Conservation (phyloP, 2,329 filamentous ascomycete genomes). For the Fusarium drepaniforme region DNA sequence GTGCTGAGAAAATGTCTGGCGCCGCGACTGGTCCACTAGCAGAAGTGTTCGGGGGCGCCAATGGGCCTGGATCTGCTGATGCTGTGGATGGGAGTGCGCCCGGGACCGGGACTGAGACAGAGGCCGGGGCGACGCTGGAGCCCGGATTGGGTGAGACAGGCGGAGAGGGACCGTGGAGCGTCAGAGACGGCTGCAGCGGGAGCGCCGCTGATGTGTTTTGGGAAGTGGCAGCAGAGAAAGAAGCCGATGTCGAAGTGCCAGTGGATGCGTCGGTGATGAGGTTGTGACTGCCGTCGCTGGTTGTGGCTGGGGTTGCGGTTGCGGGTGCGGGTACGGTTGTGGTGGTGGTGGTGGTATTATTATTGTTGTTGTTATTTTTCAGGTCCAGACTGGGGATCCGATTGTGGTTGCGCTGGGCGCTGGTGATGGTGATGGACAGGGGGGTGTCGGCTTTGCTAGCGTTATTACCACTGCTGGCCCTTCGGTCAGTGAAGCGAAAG, state of each 20-base stretch:
- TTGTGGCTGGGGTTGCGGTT: not conserved
- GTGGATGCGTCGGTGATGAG: conserved; percentile 18
- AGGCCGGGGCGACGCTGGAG: conserved; percentile 31
- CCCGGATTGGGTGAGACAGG: conserved; percentile 45
- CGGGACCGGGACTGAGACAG: conserved; percentile 36
- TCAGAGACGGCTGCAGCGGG: conserved; percentile 37
- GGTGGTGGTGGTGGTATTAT: conserved; percentile 1
- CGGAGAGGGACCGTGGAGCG: conserved; percentile 35
- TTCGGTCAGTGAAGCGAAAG: conserved; percentile 65
- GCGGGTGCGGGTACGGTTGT: no score
- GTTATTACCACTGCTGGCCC: conserved; percentile 44
- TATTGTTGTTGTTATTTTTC: conserved; percentile 29
- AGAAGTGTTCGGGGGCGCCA: conserved; percentile 19
- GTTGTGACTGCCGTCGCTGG: conserved; percentile 13
- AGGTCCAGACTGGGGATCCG: conserved; percentile 33
- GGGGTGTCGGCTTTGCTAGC: conserved; percentile 31
- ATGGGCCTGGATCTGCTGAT: conserved; percentile 29
- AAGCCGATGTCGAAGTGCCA: conserved; percentile 31
- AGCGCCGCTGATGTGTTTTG: conserved; percentile 38
- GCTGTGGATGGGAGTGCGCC: conserved; percentile 23
- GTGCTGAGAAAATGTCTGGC: conserved; percentile 25
- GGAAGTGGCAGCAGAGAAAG: conserved; percentile 31
- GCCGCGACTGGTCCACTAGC: conserved; percentile 33
- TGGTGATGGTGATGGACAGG: conserved; percentile 29
- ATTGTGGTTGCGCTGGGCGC: conserved; percentile 23